These are phyloP conservation scores for Cylindrotheca fusiformis DNA, from an alignment of 108 stramenopile genomes.

Conservation along the genomic window DNA sequence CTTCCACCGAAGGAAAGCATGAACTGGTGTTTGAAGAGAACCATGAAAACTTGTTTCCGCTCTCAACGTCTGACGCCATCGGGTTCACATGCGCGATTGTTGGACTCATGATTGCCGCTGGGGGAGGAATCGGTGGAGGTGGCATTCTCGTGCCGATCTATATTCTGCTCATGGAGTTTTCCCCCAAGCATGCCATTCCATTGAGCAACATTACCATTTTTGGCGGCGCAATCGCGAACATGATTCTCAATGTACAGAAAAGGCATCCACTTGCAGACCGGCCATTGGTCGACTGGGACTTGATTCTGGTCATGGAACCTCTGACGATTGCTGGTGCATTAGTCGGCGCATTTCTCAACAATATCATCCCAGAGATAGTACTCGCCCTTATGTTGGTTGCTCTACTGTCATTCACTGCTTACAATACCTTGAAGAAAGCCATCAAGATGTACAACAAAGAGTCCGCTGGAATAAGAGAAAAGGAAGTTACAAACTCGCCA, in stretches of 20 bases:
- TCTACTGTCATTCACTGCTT: constrained; percentile 62
- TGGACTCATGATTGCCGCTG: constrained; percentile 73
- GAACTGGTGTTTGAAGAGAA: constrained; percentile 28
- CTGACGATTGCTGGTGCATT: constrained; percentile 93
- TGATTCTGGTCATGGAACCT: constrained; percentile 97
- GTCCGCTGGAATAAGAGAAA: constrained; percentile 33
- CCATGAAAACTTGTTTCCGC: constrained; percentile 50
- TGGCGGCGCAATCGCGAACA: constrained; percentile 78
- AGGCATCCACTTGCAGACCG: constrained; percentile 81
- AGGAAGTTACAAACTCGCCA: constrained; percentile 33
- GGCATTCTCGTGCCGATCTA: constrained; percentile 86
- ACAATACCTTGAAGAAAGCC: constrained; percentile 68
- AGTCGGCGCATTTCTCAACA: constrained; percentile 84
- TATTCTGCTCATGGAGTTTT: constrained; percentile 71
- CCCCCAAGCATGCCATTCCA: constrained; percentile 74
- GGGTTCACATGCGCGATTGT: constrained; percentile 47
- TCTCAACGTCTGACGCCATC: constrained; percentile 39
- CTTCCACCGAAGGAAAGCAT: no score
- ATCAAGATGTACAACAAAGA: constrained; percentile 68
- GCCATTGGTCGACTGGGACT: constrained; percentile 95
- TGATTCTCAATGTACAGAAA: constrained; percentile 50
- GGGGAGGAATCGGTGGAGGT: constrained; percentile 85
- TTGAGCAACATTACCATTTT: constrained; percentile 75
- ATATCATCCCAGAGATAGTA: constrained; percentile 61
- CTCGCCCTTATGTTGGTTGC: constrained; percentile 68